phyloP scores from a whole-genome alignment of 768 basidiomycete species.

The Udeniomyces megalosporus region DNA sequence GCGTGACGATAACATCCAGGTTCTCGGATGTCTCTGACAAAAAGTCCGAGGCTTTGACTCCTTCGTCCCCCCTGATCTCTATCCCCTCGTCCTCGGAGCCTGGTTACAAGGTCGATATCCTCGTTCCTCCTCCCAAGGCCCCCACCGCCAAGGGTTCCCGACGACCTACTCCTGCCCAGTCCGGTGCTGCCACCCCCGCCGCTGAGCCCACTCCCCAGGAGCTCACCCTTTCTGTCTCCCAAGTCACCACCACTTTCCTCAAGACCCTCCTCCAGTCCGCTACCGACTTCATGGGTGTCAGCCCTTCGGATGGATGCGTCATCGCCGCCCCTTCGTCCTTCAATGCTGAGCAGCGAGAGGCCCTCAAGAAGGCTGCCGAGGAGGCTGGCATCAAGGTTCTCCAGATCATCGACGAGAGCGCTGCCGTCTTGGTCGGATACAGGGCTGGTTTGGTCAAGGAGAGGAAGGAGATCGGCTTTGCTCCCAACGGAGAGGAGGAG shows the following conservation, averaged over 20 bases:
- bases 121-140: conserved; percentile 51
- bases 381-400: conserved; percentile 70
- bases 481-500: conserved; percentile 25
- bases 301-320: conserved; percentile 60
- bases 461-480: conserved; percentile 25
- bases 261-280: conserved; percentile 69
- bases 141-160: conserved; percentile 33
- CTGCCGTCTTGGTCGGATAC: conserved; percentile 46
- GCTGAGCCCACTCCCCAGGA: conserved; percentile 40
- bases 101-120: conserved; percentile 67
- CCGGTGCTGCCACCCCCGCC: conserved; percentile 32
- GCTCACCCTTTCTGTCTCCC: conserved; percentile 62
- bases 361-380: conserved; percentile 54
- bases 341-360: conserved; percentile 47
- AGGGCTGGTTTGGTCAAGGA: conserved; percentile 27
- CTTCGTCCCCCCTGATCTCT: conserved; percentile 46
- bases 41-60: conserved; percentile 19
- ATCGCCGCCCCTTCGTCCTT: conserved; percentile 69
- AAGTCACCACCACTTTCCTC: conserved; percentile 73
- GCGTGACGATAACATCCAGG: conserved; percentile 29
- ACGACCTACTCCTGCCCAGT: conserved; percentile 22
- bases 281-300: conserved; percentile 67
- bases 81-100: conserved; percentile 45
- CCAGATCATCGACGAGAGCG: conserved; percentile 75
- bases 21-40: conserved; percentile 52